Evolutionary conservation across 768 basidiomycete genomes (phyloP), one percentile per base, ranked within the genome.

Genomic region (Hirschioporus abietinus): DNA sequence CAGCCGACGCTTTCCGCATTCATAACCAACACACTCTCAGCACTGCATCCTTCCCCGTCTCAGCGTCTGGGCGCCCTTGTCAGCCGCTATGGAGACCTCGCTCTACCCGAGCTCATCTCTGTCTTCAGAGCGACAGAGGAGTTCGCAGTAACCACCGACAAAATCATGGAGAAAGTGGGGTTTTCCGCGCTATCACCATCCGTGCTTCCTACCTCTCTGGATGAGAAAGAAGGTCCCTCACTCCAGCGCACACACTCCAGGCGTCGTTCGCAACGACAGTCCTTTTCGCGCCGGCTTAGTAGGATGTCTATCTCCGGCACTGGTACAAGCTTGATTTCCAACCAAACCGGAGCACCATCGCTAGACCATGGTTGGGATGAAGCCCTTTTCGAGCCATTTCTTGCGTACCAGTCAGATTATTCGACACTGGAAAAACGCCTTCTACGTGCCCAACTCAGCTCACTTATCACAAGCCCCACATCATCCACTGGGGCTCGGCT

Each of bases 361-460:
- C 72, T 23, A 81, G 77, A 75, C 34, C 74, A 84, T 70, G 88
- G 89, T 66, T 99, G 97, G 97, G 95, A 98, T 72, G 89, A 89
- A 65, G 89, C 91, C 63, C 80, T 99, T 18, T 97, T 95, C 74
- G 95, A 96, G 74, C 94, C 96, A 1, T 99, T 98, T 79, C 82
- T 96, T 26, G 92, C 96, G 71, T 90, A 90, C 68, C 96, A 99
- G 71, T 81, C 86, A 20, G 91, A 96, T 65, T 98, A 98, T 75
- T 85, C 86, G 0, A 78, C 82, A 0, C 80, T 97, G 35, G 97
- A 99, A 76, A 82, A 84, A 36, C 84, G 87, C 7, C 82, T 87
- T 63, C 78, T 99, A 65, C 84, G 88, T 27, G 82, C 86, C 61
- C 77, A 79, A 1, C 78, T 93, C 20, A 79, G 79, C n/a, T 77